A percentile compares a stretch with the other conserved stretches of the same genome.
Conservation (phyloP, 1,284 basidiomycete species). For the Ganoderma meredithae region DNA sequence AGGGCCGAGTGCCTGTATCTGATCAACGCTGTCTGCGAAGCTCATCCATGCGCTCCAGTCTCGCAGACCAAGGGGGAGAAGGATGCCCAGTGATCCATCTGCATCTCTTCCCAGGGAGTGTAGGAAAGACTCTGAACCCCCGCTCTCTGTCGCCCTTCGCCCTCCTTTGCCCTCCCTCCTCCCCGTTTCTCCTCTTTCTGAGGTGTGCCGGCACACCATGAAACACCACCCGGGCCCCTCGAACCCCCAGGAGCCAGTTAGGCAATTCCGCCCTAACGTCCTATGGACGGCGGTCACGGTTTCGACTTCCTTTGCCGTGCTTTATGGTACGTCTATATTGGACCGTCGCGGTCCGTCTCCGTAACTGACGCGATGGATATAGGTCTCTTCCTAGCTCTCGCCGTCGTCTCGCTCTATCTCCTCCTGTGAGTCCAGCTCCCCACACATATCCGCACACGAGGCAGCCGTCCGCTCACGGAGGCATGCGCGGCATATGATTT, state of each 20-base stretch:
- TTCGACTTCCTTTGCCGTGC: not conserved
- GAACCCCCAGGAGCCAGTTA: not conserved
- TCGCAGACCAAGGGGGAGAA: not conserved
- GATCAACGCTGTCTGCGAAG: not conserved
- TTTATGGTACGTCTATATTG: not conserved
- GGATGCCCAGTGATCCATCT: not conserved
- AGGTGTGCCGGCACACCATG: slow-evolving; percentile 9
- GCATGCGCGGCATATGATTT: not conserved
- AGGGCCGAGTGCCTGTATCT: not conserved
- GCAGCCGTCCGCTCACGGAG: not conserved
- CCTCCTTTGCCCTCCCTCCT: not conserved
- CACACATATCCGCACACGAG: not conserved
- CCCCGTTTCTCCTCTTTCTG: not conserved
- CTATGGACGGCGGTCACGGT: slow-evolving; percentile 1
- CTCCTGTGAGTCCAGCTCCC: not conserved
- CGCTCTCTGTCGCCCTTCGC: not conserved
- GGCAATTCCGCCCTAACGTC: not conserved
- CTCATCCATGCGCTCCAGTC: not conserved
- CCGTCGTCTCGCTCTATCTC: not conserved
- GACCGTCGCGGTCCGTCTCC: not conserved
- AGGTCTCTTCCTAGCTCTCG: not conserved
- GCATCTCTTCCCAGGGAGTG: not conserved
- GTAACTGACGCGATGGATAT: not conserved
- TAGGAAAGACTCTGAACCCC: not conserved
- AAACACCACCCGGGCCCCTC: not conserved